Evolutionary conservation across 1,284 basidiomycete genomes (phyloP).

Genomic region (Leccinum cinnamomeum): DNA sequence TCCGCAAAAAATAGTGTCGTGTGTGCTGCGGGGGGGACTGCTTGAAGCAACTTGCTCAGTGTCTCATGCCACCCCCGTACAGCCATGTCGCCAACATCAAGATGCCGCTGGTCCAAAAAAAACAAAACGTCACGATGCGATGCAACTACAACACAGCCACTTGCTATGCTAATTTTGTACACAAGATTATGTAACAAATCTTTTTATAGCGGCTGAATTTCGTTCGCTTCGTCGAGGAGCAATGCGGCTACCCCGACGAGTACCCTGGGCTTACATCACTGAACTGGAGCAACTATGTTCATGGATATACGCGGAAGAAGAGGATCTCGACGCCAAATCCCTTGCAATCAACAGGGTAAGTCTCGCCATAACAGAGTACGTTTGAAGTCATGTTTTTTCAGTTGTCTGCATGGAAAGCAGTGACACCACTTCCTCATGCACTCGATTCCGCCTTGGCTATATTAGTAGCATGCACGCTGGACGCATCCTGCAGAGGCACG

Average conservation of each 20-base stretch:
- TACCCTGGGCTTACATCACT: constrained; percentile 74
- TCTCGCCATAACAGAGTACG: constrained; percentile 12
- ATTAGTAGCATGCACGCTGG: constrained; percentile 55
- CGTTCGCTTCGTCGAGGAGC: background rate
- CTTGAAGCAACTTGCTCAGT: background rate
- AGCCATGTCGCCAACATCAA: background rate
- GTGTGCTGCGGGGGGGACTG: background rate
- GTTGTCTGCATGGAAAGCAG: constrained; percentile 77
- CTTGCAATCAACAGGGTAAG: constrained; percentile 73
- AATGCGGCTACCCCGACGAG: constrained; percentile 80
- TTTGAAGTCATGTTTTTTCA: constrained; percentile 34
- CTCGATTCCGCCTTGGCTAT: constrained; percentile 73
- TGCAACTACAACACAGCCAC: background rate
- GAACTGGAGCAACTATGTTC: constrained; percentile 84
- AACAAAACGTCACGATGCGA: background rate
- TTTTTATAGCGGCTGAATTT: background rate
- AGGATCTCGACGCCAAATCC: constrained; percentile 54
- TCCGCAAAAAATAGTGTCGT: background rate
- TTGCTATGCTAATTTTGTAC: too few species aligned
- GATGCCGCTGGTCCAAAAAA: too few species aligned
- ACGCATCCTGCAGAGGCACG: constrained; percentile 41
- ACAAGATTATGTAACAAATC: too few species aligned
- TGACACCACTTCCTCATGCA: constrained; percentile 69
- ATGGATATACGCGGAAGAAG: constrained; percentile 75
- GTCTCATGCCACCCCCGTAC: background rate